Evolutionary conservation across 768 basidiomycete genomes (phyloP).

Genomic region (Scleroderma citrinum): DNA sequence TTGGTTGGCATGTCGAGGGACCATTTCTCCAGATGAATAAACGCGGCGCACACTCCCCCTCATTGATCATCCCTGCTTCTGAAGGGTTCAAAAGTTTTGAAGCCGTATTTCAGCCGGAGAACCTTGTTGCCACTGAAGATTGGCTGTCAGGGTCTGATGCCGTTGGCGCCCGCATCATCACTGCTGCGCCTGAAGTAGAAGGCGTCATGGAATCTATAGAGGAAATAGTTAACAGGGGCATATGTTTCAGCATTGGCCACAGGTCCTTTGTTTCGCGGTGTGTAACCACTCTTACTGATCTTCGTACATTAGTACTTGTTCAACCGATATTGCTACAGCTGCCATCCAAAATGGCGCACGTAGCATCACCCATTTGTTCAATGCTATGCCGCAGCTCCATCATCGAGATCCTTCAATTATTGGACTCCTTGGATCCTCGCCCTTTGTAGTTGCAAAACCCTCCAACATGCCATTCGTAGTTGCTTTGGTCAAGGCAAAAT

Average conservation of each 20-base stretch:
- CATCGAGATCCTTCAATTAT: conserved; percentile 91
- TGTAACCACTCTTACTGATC: conserved; percentile 4
- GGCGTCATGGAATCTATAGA: conserved; percentile 72
- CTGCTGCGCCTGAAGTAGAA: conserved; percentile 79
- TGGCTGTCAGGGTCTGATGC: conserved; percentile 50
- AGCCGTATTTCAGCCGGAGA: conserved; percentile 63
- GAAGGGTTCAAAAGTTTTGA: conserved; percentile 67
- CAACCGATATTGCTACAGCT: conserved; percentile 62
- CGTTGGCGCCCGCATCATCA: conserved; percentile 71
- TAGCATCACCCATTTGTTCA: conserved; percentile 91
- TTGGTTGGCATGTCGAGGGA: conserved; percentile 91
- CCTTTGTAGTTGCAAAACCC: conserved; percentile 44
- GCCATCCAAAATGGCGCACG: conserved; percentile 70
- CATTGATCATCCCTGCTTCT: conserved; percentile 55
- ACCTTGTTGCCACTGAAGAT: conserved; percentile 56
- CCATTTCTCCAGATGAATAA: conserved; percentile 82
- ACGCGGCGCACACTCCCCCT: conserved; percentile 74
- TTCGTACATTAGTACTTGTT: conserved; percentile 50
- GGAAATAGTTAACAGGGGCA: conserved; percentile 55
- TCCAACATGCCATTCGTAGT: conserved; percentile 24
- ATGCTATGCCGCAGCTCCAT: conserved; percentile 87
- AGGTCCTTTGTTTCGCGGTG: conserved; percentile 39
- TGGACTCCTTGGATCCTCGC: conserved; percentile 77
- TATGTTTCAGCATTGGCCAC: conserved; percentile 85
- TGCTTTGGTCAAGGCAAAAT: conserved; percentile 7